phyloP scores from a whole-genome alignment of 345 rosid genomes.

The Bretschneidera sinensis region DNA sequence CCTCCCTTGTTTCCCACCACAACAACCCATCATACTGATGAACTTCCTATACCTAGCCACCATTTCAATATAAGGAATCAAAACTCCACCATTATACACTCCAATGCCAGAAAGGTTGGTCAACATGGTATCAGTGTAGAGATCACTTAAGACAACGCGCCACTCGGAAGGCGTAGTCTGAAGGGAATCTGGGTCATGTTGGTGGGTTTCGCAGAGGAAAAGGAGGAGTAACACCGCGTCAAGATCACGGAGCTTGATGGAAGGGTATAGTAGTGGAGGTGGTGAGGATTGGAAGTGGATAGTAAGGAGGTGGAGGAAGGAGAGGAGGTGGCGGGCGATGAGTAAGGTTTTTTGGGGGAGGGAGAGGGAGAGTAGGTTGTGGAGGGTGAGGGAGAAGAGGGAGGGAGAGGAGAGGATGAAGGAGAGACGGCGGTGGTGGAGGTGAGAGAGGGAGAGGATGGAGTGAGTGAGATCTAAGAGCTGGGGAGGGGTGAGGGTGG shows the following conservation, averaged over 20 bases:
- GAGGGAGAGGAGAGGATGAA: slow-evolving; percentile 67
- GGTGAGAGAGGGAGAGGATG: slow-evolving; percentile 42
- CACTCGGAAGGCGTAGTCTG: slow-evolving; percentile 41
- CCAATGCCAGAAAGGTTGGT: slow-evolving; percentile 36
- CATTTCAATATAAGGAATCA: slow-evolving; percentile 61
- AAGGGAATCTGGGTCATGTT: slow-evolving; percentile 50
- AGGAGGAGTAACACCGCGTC: slow-evolving; percentile 79
- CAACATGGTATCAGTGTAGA: slow-evolving; percentile 32
- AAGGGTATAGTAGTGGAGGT: slow-evolving; percentile 19
- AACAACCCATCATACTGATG: slow-evolving; percentile 37
- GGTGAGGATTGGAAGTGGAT: slow-evolving; percentile 32
- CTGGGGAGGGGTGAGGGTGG: slow-evolving; percentile 41
- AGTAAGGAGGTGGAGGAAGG: slow-evolving; percentile 60
- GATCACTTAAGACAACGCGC: slow-evolving; percentile 37
- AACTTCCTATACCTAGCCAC: slow-evolving; percentile 62
- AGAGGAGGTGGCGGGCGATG: slow-evolving; percentile 79
- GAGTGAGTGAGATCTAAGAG: slow-evolving; percentile 51
- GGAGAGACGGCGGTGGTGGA: slow-evolving; percentile 60
- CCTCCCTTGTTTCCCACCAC: slow-evolving; percentile 31
- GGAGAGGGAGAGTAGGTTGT: slow-evolving; percentile 72
- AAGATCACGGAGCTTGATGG: slow-evolving; percentile 55
- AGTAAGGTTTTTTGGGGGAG: slow-evolving; percentile 58
- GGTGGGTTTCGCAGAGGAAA: slow-evolving; percentile 73
- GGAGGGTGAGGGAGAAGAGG: slow-evolving; percentile 73
- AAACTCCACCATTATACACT: slow-evolving; percentile 44